phyloP scores from a whole-genome alignment of 2,329 filamentous ascomycete species.

The Penicillium brasilianum region DNA sequence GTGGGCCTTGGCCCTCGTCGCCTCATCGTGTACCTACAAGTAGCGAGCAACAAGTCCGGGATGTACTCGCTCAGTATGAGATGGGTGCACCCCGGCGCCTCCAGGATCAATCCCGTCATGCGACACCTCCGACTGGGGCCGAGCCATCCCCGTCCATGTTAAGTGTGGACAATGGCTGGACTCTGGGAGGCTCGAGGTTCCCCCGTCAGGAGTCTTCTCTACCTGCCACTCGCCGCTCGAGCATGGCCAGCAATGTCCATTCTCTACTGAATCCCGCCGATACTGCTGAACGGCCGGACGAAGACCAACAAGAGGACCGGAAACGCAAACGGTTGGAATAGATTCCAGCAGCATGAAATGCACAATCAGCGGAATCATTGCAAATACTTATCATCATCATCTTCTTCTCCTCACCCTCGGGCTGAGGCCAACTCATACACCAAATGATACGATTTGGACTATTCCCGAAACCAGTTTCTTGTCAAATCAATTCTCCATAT shows the following conservation, averaged over 20 bases:
- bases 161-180: slow-evolving; percentile 62
- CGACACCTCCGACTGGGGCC: slow-evolving; percentile 57
- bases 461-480: neutral
- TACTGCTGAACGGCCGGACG: slow-evolving; percentile 68
- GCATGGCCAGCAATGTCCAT: slow-evolving; percentile 74
- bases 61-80: slow-evolving; percentile 69
- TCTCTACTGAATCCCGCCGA: slow-evolving; percentile 71
- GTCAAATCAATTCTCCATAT: neutral
- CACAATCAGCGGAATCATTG: neutral
- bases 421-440: neutral
- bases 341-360: slow-evolving; percentile 19
- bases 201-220: slow-evolving; percentile 48
- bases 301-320: slow-evolving; percentile 66
- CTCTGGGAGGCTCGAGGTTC: slow-evolving; percentile 54
- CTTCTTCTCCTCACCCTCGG: neutral
- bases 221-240: slow-evolving; percentile 69
- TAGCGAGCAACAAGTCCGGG: slow-evolving; percentile 67
- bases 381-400: neutral
- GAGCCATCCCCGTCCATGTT: slow-evolving; percentile 57
- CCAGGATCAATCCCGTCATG: slow-evolving; percentile 55
- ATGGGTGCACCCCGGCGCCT: slow-evolving; percentile 60
- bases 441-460: neutral
- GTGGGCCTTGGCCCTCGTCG: slow-evolving; percentile 71
- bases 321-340: slow-evolving; percentile 64
- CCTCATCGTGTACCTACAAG: slow-evolving; percentile 58